Conservation (phyloP, 1,139 yeast species). For the Lodderomyces jiufengensis region DNA sequence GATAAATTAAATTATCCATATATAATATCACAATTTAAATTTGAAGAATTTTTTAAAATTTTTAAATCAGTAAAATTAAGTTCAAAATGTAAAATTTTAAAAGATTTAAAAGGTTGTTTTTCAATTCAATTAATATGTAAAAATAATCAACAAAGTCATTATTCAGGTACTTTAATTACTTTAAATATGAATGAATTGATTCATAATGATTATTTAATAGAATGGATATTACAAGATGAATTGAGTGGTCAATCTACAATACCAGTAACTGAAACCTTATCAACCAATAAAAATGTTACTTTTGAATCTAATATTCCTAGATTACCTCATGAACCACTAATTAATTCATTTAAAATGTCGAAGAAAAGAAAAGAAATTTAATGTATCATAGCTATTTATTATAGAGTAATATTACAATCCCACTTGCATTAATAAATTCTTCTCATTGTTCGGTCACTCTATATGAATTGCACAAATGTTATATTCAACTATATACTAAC, state of each 20-base stretch:
- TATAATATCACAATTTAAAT: constrained; percentile 46
- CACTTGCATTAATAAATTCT: too few relatives aligned
- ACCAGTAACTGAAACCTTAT: too few relatives aligned
- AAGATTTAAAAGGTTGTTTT: constrained; percentile 54
- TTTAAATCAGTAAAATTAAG: constrained; percentile 55
- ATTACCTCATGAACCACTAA: constrained; percentile 8
- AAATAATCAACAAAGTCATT: constrained; percentile 23
- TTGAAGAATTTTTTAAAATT: constrained; percentile 49
- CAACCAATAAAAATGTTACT: not conserved
- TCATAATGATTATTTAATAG: constrained; percentile 15
- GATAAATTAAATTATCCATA: constrained; percentile 15
- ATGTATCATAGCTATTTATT: too few relatives aligned
- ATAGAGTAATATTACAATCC: too few relatives aligned
- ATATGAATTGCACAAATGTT: too few relatives aligned
- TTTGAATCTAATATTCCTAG: not conserved
- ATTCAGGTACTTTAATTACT: constrained; percentile 61
- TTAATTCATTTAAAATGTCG: constrained; percentile 8
- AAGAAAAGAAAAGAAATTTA: not conserved
- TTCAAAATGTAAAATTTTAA: constrained; percentile 55
- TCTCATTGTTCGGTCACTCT: too few relatives aligned
- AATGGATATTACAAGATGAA: constrained; percentile 13
- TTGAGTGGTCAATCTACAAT: not conserved
- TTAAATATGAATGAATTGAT: constrained; percentile 52
- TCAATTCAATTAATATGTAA: constrained; percentile 44
- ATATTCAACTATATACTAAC: too few relatives aligned